phyloP scores from a whole-genome alignment of 306 rosid species.

The Prunus mume region DNA sequence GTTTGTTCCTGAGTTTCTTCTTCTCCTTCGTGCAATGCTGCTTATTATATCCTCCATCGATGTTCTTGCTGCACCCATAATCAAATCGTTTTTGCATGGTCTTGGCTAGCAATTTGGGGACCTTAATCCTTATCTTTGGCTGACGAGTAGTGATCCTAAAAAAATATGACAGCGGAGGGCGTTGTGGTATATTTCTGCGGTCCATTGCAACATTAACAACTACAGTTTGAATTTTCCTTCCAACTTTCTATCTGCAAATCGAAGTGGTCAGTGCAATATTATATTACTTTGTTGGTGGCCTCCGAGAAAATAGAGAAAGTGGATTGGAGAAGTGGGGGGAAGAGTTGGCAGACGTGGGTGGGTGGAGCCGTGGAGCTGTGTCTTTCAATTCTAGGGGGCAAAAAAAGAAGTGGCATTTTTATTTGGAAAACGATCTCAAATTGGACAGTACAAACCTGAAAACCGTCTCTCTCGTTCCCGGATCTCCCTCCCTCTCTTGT shows the following conservation, averaged over 20 bases:
- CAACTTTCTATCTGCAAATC: neutral
- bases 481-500: no score
- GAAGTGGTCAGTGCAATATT: neutral
- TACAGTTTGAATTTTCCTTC: neutral
- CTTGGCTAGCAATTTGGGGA: constrained; percentile 32
- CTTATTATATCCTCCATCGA: neutral
- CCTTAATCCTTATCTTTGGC: constrained; percentile 30
- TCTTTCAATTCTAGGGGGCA: no score
- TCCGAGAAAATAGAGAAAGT: constrained; percentile 2
- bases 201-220: neutral
- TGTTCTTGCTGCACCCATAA: neutral
- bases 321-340: neutral
- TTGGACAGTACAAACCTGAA: no score
- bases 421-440: no score
- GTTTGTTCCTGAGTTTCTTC: constrained; percentile 1
- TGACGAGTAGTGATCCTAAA: constrained; percentile 18
- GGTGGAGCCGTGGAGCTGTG: no score
- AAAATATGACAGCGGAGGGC: constrained; percentile 14
- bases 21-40: neutral
- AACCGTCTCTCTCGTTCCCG: no score
- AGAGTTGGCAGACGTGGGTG: neutral
- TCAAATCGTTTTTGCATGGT: constrained; percentile 29
- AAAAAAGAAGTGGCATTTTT: no score
- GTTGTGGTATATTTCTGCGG: neutral
- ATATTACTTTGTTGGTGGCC: neutral